A percentile compares a stretch with the other conserved stretches of the same genome.
These are phyloP conservation scores for Solanum megistacrolobum DNA, from an alignment of 257 asterid species.

Conservation along the genomic window DNA sequence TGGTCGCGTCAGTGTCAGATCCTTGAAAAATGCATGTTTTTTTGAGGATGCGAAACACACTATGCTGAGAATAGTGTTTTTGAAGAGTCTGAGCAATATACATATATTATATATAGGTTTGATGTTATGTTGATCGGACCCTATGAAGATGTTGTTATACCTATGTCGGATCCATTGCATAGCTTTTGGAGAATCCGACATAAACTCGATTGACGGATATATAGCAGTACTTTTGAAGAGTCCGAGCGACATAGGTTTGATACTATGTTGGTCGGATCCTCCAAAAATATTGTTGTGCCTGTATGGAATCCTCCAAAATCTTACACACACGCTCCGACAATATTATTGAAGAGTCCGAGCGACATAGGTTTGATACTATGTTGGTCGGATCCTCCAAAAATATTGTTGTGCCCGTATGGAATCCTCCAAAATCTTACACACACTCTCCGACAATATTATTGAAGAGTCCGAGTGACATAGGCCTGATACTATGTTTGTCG, in stretches of 20 bases:
- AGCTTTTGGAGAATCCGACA: not conserved
- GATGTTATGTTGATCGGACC: not conserved
- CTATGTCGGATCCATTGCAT: not conserved
- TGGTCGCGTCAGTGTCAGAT: not conserved
- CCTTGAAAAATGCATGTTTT: not conserved
- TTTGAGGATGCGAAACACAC: not conserved
- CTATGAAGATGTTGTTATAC: not conserved
- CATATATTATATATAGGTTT: not conserved
- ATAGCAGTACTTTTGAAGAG: not conserved
- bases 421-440: not conserved
- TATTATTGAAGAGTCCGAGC: not conserved
- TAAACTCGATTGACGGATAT: too few relatives aligned
- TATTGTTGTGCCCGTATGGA: accelerated
- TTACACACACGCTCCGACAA: not conserved
- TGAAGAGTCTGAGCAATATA: not conserved
- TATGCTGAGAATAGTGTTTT: not conserved
- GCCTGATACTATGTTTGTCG: not conserved
- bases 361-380: not conserved
- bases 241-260: not conserved
- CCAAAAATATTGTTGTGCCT: not conserved
- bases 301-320: not conserved
- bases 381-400: not conserved
- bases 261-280: not conserved
- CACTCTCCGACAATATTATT: not conserved
- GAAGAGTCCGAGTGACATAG: not conserved